Conservation (phyloP, 2,329 filamentous ascomycete genomes). For the Aspergillus sp. region DNA sequence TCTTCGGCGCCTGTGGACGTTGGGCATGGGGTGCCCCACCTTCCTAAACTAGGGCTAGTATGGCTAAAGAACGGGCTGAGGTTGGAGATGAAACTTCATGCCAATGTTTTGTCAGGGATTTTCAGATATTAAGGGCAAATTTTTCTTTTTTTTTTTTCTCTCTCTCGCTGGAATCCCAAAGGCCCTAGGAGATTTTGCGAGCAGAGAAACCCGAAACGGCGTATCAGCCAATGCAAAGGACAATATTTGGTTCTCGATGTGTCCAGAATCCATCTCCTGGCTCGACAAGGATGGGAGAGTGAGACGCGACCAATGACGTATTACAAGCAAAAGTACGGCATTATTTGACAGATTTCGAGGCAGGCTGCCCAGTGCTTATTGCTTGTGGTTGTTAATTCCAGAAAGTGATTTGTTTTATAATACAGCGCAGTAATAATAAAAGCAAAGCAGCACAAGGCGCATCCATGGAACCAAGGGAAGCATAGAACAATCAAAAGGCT, state of each 20-base stretch:
- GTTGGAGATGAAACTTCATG: constrained; percentile 4
- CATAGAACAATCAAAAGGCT: neutral
- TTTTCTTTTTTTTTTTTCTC: neutral
- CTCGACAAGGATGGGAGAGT: neutral
- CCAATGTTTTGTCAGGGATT: neutral
- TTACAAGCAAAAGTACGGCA: constrained; percentile 10
- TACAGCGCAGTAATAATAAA: neutral
- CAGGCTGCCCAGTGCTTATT: neutral
- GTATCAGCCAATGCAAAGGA: constrained; percentile 5
- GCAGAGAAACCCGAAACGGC: neutral
- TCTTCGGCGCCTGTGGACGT: neutral
- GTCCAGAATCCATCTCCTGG: constrained; percentile 18
- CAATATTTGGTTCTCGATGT: constrained; percentile 12
- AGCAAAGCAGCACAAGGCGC: neutral
- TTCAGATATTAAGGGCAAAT: neutral
- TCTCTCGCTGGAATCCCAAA: neutral
- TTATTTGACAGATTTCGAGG: neutral
- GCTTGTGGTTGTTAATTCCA: neutral
- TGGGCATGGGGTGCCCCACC: constrained; percentile 3
- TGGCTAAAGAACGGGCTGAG: neutral
- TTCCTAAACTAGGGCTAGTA: constrained; percentile 5
- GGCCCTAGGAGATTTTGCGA: no score
- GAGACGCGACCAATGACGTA: constrained; percentile 14
- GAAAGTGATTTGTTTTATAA: neutral
- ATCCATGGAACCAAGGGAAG: neutral